phyloP scores from a whole-genome alignment of 768 basidiomycete genomes.

The Pholiota microspora region DNA sequence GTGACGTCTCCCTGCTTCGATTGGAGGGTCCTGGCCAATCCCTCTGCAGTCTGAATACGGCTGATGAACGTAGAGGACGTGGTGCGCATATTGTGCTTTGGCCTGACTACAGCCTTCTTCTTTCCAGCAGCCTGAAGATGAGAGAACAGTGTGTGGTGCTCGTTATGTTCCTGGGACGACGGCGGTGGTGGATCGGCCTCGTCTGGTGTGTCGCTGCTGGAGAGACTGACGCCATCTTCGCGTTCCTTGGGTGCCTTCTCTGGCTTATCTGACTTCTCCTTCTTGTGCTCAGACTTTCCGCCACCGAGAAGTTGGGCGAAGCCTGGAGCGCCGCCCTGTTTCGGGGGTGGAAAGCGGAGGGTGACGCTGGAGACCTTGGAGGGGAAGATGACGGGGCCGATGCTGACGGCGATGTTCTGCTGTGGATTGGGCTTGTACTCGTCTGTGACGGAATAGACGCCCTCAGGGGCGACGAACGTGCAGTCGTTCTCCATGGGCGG shows the following conservation, averaged over 20 bases:
- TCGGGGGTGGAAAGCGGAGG: constrained; percentile 60
- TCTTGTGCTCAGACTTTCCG: constrained; percentile 64
- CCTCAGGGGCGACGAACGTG: constrained; percentile 87
- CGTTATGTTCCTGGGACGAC: constrained; percentile 38
- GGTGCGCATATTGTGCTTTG: constrained; percentile 90
- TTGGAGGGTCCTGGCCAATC: constrained; percentile 65
- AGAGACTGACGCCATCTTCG: constrained; percentile 71
- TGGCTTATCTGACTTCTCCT: constrained; percentile 25
- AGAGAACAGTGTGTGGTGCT: constrained; percentile 62
- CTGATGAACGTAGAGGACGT: constrained; percentile 93
- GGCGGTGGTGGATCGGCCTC: constrained; percentile 43
- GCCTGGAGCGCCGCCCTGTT: constrained; percentile 54
- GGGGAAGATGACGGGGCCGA: constrained; percentile 45
- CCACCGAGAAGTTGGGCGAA: constrained; percentile 68
- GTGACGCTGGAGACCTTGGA: constrained; percentile 61
- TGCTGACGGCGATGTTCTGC: constrained; percentile 37
- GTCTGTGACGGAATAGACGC: constrained; percentile 85
- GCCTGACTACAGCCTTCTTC: constrained; percentile 62
- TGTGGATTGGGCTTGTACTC: constrained; percentile 69
- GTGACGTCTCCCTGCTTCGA: constrained; percentile 83
- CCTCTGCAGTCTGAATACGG: constrained; percentile 79
- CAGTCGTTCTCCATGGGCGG: constrained; percentile 73
- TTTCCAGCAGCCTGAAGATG: constrained; percentile 47
- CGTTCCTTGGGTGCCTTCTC: constrained; percentile 49
- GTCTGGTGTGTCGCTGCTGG: constrained; percentile 80